Base-by-base conservation (phyloP, 208 protist species). In the Endotrypanum monterogeii region DNA sequence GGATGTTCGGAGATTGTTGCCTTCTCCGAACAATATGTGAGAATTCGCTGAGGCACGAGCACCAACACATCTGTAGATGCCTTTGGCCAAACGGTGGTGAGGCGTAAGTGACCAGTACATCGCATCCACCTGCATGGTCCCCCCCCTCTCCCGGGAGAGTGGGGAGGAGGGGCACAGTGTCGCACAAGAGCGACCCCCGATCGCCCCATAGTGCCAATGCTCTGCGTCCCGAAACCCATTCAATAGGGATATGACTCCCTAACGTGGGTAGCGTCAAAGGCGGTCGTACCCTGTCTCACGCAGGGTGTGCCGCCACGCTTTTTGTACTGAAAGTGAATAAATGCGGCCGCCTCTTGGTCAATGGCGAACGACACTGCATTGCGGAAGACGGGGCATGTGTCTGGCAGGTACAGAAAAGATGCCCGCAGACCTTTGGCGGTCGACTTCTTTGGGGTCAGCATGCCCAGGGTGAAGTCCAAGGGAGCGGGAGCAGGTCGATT, bases 261-360 rank as follows among this genome's bases (percentile, higher is more conserved):
- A 12, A 85, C 72, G 25, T 82, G 72, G 8, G 46, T 73, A 3
- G 80, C 71, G 3, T 76, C 72, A 37, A 79, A 79, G 41, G 73
- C 80, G 35, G 66, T 79, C 25, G 60, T 68, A 14, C 84, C 84
- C 2, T 71, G 67, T 35, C 71, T 75, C 32, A 89, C 50, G 41
- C 68, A 55, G 18, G 84, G 78, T 0, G 58, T 66, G 4, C 71
- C 69, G 11, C 74, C 78, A 5, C 73, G 80, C 52, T 76, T 80
- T 75, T 86, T 89, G 62, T 70, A 76, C 73, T 89, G 84, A 54
- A 89, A 89, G 57, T 83, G 55, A 55, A 81, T 18, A 48, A 66
- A 54, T 48, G 77, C 50, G 32, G 67, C 46, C 9, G 35, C 55
- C 67, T 75, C 67, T 8, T 63, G 63, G 32, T 68, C 68, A 61